These are phyloP conservation scores for Nidula niveotomentosa DNA, from an alignment of 1,284 basidiomycete genomes.

Conservation along the genomic window DNA sequence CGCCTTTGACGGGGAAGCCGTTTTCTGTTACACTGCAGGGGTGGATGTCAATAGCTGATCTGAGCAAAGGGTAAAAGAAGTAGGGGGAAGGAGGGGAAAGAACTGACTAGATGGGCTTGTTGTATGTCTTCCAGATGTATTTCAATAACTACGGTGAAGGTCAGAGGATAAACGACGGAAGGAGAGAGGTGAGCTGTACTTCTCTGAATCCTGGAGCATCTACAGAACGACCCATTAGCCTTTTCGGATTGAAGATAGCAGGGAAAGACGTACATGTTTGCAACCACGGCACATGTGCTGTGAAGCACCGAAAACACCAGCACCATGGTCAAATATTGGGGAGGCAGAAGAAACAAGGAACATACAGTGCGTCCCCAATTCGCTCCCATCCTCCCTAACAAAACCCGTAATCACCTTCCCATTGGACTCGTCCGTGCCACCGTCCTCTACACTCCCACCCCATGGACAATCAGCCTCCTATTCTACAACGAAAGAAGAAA, in stretches of 20 bases:
- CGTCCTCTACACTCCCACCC: slow-evolving; percentile 39
- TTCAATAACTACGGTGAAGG: slow-evolving; percentile 49
- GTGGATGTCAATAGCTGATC: neutral
- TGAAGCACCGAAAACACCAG: neutral
- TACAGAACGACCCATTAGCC: slow-evolving; percentile 13
- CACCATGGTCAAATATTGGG: no score
- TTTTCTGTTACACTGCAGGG: slow-evolving; percentile 64
- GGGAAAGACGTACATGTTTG: slow-evolving; percentile 49
- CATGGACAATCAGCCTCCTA: neutral
- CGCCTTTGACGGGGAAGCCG: slow-evolving; percentile 72
- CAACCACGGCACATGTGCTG: slow-evolving; percentile 62
- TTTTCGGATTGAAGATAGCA: slow-evolving; percentile 7
- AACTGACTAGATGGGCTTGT: slow-evolving; percentile 59
- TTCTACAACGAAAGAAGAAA: neutral
- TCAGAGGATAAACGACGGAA: neutral
- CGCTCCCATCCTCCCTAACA: slow-evolving; percentile 60
- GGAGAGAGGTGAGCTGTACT: slow-evolving; percentile 21
- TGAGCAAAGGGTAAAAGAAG: neutral
- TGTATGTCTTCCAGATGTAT: slow-evolving; percentile 72
- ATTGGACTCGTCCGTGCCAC: slow-evolving; percentile 65
- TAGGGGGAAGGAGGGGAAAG: no score
- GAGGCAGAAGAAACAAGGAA: neutral
- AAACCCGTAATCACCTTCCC: slow-evolving; percentile 64
- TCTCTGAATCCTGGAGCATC: slow-evolving; percentile 62
- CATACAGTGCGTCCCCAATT: slow-evolving; percentile 66